phyloP scores from a whole-genome alignment of 1,139 yeast genomes.

The Suhomyces maxii region DNA sequence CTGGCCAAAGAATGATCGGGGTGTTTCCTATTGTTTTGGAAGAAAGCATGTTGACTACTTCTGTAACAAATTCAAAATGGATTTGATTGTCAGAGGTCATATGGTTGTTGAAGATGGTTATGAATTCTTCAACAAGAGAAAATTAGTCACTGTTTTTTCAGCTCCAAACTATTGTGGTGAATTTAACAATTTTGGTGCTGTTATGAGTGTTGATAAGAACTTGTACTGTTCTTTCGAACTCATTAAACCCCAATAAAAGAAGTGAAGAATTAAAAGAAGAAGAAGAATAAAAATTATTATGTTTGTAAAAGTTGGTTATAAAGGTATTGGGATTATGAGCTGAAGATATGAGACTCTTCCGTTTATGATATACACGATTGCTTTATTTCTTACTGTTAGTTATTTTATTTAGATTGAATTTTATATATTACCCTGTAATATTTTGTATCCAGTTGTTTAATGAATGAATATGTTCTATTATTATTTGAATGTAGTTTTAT shows the following conservation, averaged over 20 bases:
- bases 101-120: constrained; percentile 95
- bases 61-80: constrained; percentile 69
- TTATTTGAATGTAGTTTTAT: no score
- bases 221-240: constrained; percentile 82
- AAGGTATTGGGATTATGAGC: constrained; percentile 6
- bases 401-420: constrained; percentile 1
- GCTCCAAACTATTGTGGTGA: constrained; percentile 95
- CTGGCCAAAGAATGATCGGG: constrained; percentile 86
- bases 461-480: background rate
- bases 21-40: constrained; percentile 82
- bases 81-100: constrained; percentile 80
- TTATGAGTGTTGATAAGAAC: constrained; percentile 77
- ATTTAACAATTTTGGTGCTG: constrained; percentile 88
- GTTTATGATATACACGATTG: constrained; percentile 10
- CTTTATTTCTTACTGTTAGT: constrained; percentile 7
- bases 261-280: no score
- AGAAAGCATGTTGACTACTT: constrained; percentile 71
- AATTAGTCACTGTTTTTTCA: constrained; percentile 77
- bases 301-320: background rate
- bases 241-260: constrained; percentile 56
- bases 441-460: background rate
- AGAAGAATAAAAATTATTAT: no score
- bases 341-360: background rate
- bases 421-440: background rate
- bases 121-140: constrained; percentile 77